A percentile compares a stretch with the other conserved stretches of the same genome.
Evolutionary conservation across 371 early-diverging fungal species (phyloP).

Genomic region (Rhizopus stolonifer): DNA sequence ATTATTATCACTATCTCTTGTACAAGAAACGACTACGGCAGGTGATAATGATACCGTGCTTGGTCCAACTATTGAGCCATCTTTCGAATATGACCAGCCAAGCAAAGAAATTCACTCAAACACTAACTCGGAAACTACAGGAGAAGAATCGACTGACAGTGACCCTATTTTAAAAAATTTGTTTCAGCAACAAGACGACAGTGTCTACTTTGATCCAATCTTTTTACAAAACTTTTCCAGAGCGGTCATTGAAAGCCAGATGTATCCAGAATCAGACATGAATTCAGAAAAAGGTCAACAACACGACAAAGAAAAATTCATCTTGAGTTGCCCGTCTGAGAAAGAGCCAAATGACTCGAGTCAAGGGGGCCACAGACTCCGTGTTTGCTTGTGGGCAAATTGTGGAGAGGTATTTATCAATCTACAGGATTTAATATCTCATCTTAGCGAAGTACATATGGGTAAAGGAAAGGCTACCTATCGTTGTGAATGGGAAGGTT

Average conservation of each 20-base stretch:
- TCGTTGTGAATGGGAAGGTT: conserved; percentile 78
- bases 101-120: background rate
- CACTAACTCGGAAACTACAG: background rate
- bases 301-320: background rate
- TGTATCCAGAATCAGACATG: background rate
- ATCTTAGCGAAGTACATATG: conserved; percentile 22
- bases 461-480: conserved; percentile 58
- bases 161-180: background rate
- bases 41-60: background rate
- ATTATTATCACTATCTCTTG: background rate
- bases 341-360: background rate
- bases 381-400: conserved; percentile 17
- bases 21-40: background rate
- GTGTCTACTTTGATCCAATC: background rate
- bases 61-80: background rate
- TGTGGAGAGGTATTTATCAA: conserved; percentile 19
- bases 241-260: background rate
- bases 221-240: background rate
- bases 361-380: background rate
- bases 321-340: background rate
- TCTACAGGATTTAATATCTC: conserved; percentile 18
- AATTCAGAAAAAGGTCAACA: no score
- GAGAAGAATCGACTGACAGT: background rate
- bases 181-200: background rate
- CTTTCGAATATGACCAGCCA: background rate